Evolutionary conservation across 768 basidiomycete genomes (phyloP), one percentile per base, ranked within the genome.

Genomic region (Austroboletus festivus): DNA sequence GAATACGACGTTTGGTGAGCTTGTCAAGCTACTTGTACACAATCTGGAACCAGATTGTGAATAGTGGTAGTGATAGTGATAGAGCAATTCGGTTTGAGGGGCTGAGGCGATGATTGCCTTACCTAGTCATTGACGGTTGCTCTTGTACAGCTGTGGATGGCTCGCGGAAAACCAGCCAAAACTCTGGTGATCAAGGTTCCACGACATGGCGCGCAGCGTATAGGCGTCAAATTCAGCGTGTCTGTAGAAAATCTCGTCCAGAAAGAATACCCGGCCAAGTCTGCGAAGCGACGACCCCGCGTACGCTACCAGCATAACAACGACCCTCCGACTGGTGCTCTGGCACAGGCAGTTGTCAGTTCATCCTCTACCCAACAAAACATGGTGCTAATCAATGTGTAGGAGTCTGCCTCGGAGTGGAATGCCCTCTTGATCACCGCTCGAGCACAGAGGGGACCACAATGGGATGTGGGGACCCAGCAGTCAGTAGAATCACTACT

Each of bases 391-490:
- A 47, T 46, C n/a, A 5, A 24, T 30, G 21, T 31, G 30, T 35
- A 79, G 78, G 89, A 91, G 64, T 82, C 81, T 59, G 86, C 89
- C 10, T 89, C 86, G 10, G 86, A 89, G 55, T 91, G 89, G 89
- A 92, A 92, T 56, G 90, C 89, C 0, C 57, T 89, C 45, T 73
- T 92, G 39, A 77, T 81, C 51, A 85, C 83, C 22, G 89, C 89
- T 3, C 79, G 89, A 31, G 89, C 89, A 8, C 82, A 86, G 50
- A 74, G 89, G 51, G 89, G 89, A 1, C 89, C 89, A 4, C 89
- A 90, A 58, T 92, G 89, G 89, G 89, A 92, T 63, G 74, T 90
- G 33, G 86, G 86, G 16, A 89, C 89, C 13, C 89, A 92, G 63
- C 83, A 86, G 89, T 91, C 56, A 56, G 86, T 76, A 41, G 26